Percentiles rank a stretch among this genome's conserved stretches.
phyloP scores from a whole-genome alignment of 2,329 filamentous ascomycete species.

The Mariannaea sp. region DNA sequence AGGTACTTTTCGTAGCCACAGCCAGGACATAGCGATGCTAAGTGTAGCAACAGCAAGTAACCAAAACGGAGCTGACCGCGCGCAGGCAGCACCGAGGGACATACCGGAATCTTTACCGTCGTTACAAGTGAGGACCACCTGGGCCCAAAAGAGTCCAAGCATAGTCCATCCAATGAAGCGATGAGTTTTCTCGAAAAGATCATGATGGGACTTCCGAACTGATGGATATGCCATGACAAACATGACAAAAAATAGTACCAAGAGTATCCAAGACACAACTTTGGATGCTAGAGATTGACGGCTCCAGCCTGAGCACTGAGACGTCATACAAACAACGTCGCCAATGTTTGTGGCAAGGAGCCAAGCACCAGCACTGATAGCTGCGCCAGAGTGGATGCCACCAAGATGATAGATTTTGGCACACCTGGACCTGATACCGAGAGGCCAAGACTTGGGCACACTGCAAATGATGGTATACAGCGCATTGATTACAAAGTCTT shows the following conservation, averaged over 20 bases:
- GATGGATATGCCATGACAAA: constrained; percentile 66
- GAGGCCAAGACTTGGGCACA: constrained; percentile 51
- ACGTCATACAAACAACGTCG: constrained; percentile 28
- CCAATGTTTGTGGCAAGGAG: constrained; percentile 48
- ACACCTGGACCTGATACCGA: constrained; percentile 51
- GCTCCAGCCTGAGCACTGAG: constrained; percentile 29
- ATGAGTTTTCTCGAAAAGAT: constrained; percentile 72
- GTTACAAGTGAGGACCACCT: constrained; percentile 59
- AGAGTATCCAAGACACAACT: constrained; percentile 62
- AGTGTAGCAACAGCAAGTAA: constrained; percentile 66
- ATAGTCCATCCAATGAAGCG: constrained; percentile 73
- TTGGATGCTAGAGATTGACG: constrained; percentile 45
- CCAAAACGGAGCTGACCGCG: constrained; percentile 61
- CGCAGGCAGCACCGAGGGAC: constrained; percentile 45
- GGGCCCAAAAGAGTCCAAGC: constrained; percentile 68
- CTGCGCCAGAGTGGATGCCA: constrained; percentile 56
- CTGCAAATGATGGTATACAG: constrained; percentile 54
- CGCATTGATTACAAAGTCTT: constrained; percentile 58
- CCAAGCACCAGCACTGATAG: constrained; percentile 54
- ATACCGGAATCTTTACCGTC: constrained; percentile 43
- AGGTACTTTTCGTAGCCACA: constrained; percentile 68
- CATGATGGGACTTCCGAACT: constrained; percentile 66
- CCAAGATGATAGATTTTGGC: constrained; percentile 59
- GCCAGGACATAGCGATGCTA: constrained; percentile 73
- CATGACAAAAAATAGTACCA: constrained; percentile 63